A percentile compares a stretch with the other conserved stretches of the same genome.
These are phyloP conservation scores for Babesia gibsoni DNA, from an alignment of 169 alveolate genomes.

Conservation along the genomic window DNA sequence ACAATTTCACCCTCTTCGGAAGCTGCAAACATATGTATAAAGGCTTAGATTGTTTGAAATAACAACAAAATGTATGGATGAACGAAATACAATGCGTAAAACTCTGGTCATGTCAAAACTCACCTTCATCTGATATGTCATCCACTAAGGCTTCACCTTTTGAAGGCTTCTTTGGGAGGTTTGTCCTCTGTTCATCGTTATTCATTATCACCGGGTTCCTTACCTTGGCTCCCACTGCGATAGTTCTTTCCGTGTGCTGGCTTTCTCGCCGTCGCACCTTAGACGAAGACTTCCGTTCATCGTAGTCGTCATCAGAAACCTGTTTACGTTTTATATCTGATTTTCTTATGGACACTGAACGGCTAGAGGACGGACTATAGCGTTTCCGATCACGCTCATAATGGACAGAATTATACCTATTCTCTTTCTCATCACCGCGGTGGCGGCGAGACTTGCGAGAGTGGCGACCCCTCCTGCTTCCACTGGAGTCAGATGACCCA, in stretches of 20 bases:
- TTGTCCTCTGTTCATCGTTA: not conserved
- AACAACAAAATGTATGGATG: not conserved
- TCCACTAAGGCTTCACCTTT: not conserved
- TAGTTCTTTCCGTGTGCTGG: slow-evolving; percentile 7
- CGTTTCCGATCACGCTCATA: slow-evolving; percentile 8
- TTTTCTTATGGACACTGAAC: slow-evolving; percentile 11
- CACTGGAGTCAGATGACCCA: too few species aligned
- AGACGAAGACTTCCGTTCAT: too few species aligned
- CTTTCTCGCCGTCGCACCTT: too few species aligned
- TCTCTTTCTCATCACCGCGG: not conserved
- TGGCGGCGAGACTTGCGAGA: not conserved
- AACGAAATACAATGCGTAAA: not conserved
- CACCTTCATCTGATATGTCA: slow-evolving; percentile 19
- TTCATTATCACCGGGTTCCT: not conserved
- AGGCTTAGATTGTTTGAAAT: not conserved
- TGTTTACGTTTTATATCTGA: not conserved
- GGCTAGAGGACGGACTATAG: slow-evolving; percentile 6
- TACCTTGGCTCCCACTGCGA: slow-evolving; percentile 23
- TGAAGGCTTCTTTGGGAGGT: not conserved
- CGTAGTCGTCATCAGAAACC: not conserved
- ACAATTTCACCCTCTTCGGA: slow-evolving; percentile 60
- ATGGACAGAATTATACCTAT: slow-evolving; percentile 29
- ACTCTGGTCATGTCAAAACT: not conserved
- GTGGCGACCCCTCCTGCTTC: not conserved
- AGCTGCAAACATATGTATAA: not conserved